Evolutionary conservation across 78 protist genomes (phyloP).

Genomic region (Dictyostelium citrinum): DNA sequence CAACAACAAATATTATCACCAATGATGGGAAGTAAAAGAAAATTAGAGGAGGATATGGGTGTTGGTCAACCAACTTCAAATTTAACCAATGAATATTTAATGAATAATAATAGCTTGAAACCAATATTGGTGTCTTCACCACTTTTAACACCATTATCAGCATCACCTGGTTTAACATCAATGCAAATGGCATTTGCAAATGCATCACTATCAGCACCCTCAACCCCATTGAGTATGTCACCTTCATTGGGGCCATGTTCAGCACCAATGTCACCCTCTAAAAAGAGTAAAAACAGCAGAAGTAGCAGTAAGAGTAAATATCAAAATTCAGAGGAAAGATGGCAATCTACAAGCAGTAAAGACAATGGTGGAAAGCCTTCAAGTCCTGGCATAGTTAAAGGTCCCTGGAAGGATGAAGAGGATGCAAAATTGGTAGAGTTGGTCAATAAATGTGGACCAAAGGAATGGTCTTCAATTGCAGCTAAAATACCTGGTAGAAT

Average conservation of each 20-base stretch:
- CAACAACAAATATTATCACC: slow-evolving; percentile 36
- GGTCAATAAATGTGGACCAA: slow-evolving; percentile 67
- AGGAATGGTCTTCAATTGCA: slow-evolving; percentile 81
- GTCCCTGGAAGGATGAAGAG: slow-evolving; percentile 79
- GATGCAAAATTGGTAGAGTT: slow-evolving; percentile 66
- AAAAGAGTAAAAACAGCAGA: slow-evolving; percentile 67
- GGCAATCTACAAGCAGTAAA: background rate
- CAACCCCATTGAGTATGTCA: slow-evolving; percentile 69
- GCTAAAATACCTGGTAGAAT: slow-evolving; percentile 75
- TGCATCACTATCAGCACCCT: slow-evolving; percentile 59
- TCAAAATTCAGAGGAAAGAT: slow-evolving; percentile 2
- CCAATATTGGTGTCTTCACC: slow-evolving; percentile 75
- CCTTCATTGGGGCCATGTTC: slow-evolving; percentile 45
- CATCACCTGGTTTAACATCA: slow-evolving; percentile 66
- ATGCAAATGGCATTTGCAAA: slow-evolving; percentile 65
- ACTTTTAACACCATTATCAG: slow-evolving; percentile 34
- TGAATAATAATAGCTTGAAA: background rate
- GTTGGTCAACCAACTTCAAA: background rate
- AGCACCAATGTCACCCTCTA: slow-evolving; percentile 76
- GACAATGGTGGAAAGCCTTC: background rate
- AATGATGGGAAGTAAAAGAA: slow-evolving; percentile 63
- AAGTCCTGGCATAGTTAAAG: slow-evolving; percentile 50
- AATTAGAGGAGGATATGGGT: slow-evolving; percentile 38
- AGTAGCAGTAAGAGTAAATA: slow-evolving; percentile 19
- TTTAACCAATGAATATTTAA: background rate